Evolutionary conservation across 139 green algal genomes (phyloP), one percentile per base, ranked within the genome.

Genomic region (Trebouxia sp.): DNA sequence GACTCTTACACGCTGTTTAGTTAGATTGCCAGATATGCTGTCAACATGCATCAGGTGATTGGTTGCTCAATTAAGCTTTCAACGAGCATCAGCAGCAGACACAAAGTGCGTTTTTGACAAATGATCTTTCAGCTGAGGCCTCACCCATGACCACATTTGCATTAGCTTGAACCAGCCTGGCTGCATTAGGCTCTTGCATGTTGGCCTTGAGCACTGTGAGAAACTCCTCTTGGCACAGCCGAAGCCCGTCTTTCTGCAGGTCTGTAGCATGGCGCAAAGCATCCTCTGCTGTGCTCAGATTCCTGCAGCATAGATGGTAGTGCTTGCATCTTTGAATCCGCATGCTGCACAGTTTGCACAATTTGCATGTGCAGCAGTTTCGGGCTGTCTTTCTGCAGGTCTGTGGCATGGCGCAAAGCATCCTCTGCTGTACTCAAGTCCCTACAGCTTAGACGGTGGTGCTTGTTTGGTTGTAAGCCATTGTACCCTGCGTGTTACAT

Each of bases 171-270:
- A 24, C 35, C 35, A 72, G 35, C 37, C 37, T 72, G 11, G 35
- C 10, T 1, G 62, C 35, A 30, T 72, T 72, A 30, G 62, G 35
- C 20, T 72, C 62, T 24, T 72, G 32, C 0, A 35, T 30, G 11
- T 72, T 72, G 15, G 32, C 62, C 12, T 41, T 72, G 28, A 87
- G 56, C 35, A 79, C 53, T 15, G 53, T 51, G 1, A 45, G 12
- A n/a, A 86, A 89, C 79, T 89, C 81, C 22, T 85, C 81, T 15
- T 81, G 74, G 43, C 56, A 70, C 24, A 85, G 75, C 30, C n/a
- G 79, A 48, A 83, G 50, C 6, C 67, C 84, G 42, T 77, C 48
- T 41, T 79, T 66, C 3, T 70, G 81, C 70, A 88, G 81, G 6
- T 75, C 84, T 5, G 78, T 67, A 1, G 81, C 80, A 48, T 80